Evolutionary conservation across 192 early-diverging fungal genomes (phyloP), one percentile per base, ranked within the genome.

Genomic region (Chytriomyces hyalinus): DNA sequence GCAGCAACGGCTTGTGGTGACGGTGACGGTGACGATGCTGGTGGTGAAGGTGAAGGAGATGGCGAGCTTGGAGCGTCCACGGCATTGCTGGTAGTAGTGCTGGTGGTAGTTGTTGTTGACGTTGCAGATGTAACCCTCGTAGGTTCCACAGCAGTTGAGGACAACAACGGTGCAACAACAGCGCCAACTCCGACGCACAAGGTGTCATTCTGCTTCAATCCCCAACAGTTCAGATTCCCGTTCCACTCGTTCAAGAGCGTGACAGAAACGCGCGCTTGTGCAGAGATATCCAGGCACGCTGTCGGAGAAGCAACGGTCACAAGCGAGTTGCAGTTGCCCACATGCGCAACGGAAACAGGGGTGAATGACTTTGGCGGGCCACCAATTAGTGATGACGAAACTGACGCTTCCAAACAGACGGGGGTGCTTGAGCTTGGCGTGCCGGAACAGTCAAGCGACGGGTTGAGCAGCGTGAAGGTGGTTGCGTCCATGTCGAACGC

Each of bases 121-220:
- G 66, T 47, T 11, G 66, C 66, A 11, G 66, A 48, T 17, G 66
- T 28, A 47, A 15, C 24, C 36, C 11, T 6, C 4, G 53, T 65
- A 65, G n/a, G 15, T 28, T 15, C 10, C 63, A 26, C 13, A 24
- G 26, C 10, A 36, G 26, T 24, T 11, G 26, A 65, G 1, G 28
- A 26, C n/a, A 11, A 13, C 1, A 26, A 65, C 10, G 63, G n/a
- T 22, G 63, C 10, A 65, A 13, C 10, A 17, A 65, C n/a, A 2
- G 28, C 26, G 28, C 69, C 69, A 8, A 74, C 72, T 63, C 50
- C 72, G 44, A 48, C 28, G 47, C 72, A 74, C 7, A 74, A 45
- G 10, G 72, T 74, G 61, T 74, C 72, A 45, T 74, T 74, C 47
- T 74, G 72, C 45, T 50, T 59, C 22, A 74, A 46, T 3, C 72